phyloP scores from a whole-genome alignment of 495 filamentous ascomycete species.

The Aspergillus cristatus region DNA sequence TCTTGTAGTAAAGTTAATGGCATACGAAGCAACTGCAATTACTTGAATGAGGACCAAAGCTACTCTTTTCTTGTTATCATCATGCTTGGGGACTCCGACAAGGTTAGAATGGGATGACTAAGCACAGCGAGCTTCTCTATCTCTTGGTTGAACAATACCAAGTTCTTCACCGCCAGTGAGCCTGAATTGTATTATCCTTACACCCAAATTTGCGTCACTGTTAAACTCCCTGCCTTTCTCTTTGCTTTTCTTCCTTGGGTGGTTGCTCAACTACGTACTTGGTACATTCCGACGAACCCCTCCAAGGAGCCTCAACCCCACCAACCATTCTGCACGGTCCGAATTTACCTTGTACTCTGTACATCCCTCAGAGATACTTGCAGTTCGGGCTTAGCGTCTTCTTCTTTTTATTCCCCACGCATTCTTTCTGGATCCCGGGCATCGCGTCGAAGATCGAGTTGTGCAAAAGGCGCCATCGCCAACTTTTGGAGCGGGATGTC shows the following conservation, averaged over 20 bases:
- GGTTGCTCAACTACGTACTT: no score
- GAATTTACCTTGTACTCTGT: conserved; percentile 5
- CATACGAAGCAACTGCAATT: no score
- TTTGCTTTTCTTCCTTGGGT: no score
- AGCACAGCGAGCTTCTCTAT: no score
- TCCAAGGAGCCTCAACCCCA: neutral
- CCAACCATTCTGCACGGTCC: neutral
- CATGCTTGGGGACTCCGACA: no score
- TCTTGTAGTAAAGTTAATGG: no score
- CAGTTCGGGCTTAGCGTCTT: neutral
- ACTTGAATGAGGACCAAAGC: no score
- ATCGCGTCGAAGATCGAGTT: conserved; percentile 7
- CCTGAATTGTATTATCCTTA: neutral
- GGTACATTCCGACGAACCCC: neutral
- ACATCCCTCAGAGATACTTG: conserved; percentile 4
- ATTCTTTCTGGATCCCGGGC: conserved; percentile 3
- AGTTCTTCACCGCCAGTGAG: conserved; percentile 5
- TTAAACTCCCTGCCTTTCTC: no score
- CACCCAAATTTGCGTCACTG: no score
- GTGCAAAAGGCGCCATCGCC: conserved; percentile 24
- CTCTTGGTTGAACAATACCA: conserved; percentile 1
- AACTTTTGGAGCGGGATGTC: conserved; percentile 43
- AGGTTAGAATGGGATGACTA: no score
- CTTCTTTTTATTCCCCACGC: conserved; percentile 8
- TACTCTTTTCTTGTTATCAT: no score